Evolutionary conservation across 441 rosid genomes (phyloP).

Genomic region (Gossypium lobatum): DNA sequence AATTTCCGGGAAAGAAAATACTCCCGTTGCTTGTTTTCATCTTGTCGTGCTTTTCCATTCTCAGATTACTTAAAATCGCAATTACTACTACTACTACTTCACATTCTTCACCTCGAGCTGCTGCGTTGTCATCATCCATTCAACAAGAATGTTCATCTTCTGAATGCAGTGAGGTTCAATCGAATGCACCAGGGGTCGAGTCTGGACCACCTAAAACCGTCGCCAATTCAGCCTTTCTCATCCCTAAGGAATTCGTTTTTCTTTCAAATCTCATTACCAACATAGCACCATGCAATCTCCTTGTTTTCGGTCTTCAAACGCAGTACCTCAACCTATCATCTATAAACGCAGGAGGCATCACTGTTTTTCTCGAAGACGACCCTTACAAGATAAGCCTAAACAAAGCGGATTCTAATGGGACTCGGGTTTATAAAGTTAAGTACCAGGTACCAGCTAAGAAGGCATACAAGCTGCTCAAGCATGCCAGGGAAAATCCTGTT

Average conservation of each 20-base stretch:
- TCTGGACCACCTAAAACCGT: constrained; percentile 9
- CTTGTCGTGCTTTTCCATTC: constrained; percentile 50
- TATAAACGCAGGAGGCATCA: constrained; percentile 43
- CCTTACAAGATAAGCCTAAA: constrained; percentile 31
- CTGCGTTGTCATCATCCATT: constrained; percentile 27
- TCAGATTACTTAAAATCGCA: constrained; percentile 51
- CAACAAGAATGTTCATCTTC: constrained; percentile 24
- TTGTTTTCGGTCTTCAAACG: constrained; percentile 47
- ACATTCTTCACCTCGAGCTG: constrained; percentile 28
- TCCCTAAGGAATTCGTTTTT: constrained; percentile 58
- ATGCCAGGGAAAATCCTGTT: constrained; percentile 38
- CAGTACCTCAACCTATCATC: constrained; percentile 41
- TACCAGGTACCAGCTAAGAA: constrained; percentile 40
- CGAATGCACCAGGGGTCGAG: constrained; percentile 10
- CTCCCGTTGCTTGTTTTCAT: constrained; percentile 55
- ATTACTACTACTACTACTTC: constrained; percentile 36
- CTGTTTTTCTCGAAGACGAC: constrained; percentile 47
- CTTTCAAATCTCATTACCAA: constrained; percentile 38
- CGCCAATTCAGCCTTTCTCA: constrained; percentile 23
- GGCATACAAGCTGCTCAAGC: constrained; percentile 54
- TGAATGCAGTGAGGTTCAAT: constrained; percentile 20
- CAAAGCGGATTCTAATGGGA: constrained; percentile 24
- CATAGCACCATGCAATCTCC: constrained; percentile 58
- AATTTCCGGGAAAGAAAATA: constrained; percentile 45
- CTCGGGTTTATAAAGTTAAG: constrained; percentile 36